Conservation (phyloP, 331 rosid species). For the Pyrus hybrid region DNA sequence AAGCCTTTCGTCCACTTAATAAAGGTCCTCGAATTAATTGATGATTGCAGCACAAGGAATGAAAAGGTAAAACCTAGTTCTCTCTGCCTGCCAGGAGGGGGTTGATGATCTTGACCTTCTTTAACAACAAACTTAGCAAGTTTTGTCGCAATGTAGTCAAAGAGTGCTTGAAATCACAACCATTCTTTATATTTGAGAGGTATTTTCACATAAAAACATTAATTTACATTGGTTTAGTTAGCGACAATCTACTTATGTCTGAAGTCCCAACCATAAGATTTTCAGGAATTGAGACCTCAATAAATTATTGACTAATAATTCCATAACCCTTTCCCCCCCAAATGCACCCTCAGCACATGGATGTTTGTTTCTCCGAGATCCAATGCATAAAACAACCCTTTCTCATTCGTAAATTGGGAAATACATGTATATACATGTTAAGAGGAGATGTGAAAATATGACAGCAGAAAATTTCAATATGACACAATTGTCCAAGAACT, state of each 20-base stretch:
- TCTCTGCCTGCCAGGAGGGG: conserved; percentile 39
- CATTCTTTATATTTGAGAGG: neutral
- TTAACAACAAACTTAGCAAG: conserved; percentile 37
- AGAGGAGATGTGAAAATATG: neutral
- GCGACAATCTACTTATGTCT: conserved; percentile 19
- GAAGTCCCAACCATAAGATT: conserved; percentile 34
- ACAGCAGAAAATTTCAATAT: neutral
- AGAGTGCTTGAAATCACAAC: conserved; percentile 27
- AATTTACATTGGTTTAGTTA: neutral
- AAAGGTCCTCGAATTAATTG: conserved; percentile 44
- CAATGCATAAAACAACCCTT: conserved; percentile 44
- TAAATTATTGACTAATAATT: conserved; percentile 27
- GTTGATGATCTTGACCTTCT: conserved; percentile 42
- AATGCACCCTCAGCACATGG: conserved; percentile 40
- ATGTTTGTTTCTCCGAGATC: conserved; percentile 51
- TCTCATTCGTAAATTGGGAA: conserved; percentile 21
- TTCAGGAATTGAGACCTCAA: conserved; percentile 34
- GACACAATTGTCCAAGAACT: neutral
- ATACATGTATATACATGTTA: neutral
- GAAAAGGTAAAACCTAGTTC: conserved; percentile 51
- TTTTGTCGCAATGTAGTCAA: conserved; percentile 38
- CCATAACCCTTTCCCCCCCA: conserved; percentile 38
- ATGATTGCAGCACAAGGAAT: conserved; percentile 44
- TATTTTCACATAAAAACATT: neutral
- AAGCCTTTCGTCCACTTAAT: conserved; percentile 54